Evolutionary conservation across 2,329 filamentous ascomycete species (phyloP).

Genomic region (Fusarium anguioides): DNA sequence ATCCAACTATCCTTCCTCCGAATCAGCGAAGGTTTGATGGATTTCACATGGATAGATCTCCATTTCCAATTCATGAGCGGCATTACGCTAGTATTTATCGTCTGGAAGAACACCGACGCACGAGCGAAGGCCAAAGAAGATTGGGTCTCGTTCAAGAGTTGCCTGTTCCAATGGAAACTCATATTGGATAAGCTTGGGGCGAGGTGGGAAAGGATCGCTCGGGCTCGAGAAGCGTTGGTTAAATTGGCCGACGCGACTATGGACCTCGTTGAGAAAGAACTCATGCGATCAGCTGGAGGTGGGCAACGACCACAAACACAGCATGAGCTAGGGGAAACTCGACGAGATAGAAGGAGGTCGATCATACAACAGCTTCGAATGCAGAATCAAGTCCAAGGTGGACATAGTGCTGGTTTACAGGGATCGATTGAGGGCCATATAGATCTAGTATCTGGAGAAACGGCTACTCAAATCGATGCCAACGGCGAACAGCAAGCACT

Average conservation of each 20-base stretch:
- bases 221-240: constrained; percentile 5
- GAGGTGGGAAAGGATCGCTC: neutral
- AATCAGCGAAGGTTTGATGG: neutral
- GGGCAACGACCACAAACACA: accelerated
- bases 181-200: neutral
- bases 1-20: constrained; percentile 17
- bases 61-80: constrained; percentile 26
- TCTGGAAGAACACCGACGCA: constrained; percentile 3
- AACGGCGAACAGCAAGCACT: accelerated
- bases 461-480: accelerated
- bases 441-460: accelerated
- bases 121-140: neutral
- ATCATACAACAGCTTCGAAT: constrained; percentile 5
- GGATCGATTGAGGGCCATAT: accelerated
- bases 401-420: accelerated
- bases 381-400: too few relatives aligned
- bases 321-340: neutral
- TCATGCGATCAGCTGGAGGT: neutral
- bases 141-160: constrained; percentile 9
- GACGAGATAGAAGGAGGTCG: neutral
- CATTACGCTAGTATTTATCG: neutral
- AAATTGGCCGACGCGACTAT: constrained; percentile 19
- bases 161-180: neutral
- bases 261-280: constrained; percentile 5
- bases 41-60: constrained; percentile 16